These are phyloP conservation scores for Hypericum perforatum DNA, from an alignment of 345 rosid genomes.

Conservation along the genomic window DNA sequence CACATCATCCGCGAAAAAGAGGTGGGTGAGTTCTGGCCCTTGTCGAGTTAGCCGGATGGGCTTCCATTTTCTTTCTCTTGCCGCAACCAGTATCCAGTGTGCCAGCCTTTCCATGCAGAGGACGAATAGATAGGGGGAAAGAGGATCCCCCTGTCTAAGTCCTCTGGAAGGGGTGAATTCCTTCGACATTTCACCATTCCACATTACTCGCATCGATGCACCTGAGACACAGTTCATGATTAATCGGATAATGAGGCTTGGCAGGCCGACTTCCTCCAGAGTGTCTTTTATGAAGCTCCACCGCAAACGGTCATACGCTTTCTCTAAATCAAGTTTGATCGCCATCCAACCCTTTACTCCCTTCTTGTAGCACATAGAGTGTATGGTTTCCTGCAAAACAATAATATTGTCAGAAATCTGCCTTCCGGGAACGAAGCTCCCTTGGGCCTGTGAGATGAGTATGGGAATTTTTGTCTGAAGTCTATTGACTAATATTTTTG, in stretches of 20 bases:
- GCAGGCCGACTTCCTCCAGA: not conserved
- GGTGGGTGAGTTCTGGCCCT: not conserved
- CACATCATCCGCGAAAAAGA: not conserved
- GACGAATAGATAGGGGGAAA: not conserved
- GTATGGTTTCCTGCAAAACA: not conserved
- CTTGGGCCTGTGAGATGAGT: not conserved
- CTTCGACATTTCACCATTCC: not conserved
- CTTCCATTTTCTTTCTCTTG: not conserved
- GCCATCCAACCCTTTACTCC: not conserved
- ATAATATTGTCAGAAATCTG: too few species aligned
- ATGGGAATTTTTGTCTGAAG: not conserved
- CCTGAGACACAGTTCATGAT: not conserved
- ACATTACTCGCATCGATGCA: not conserved
- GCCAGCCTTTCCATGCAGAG: not conserved
- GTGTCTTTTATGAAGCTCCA: not conserved
- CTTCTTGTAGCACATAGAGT: not conserved
- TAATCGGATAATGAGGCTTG: not conserved
- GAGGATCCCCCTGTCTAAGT: too few species aligned
- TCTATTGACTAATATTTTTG: not conserved
- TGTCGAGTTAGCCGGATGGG: not conserved
- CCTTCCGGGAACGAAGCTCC: not conserved
- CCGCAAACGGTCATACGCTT: not conserved
- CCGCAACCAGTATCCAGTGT: not conserved
- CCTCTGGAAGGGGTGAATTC: too few species aligned
- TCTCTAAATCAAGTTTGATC: not conserved